Evolutionary conservation across 495 filamentous ascomycete species (phyloP), one percentile per base, ranked within the genome.

Genomic region (Penicillium roqueforti): DNA sequence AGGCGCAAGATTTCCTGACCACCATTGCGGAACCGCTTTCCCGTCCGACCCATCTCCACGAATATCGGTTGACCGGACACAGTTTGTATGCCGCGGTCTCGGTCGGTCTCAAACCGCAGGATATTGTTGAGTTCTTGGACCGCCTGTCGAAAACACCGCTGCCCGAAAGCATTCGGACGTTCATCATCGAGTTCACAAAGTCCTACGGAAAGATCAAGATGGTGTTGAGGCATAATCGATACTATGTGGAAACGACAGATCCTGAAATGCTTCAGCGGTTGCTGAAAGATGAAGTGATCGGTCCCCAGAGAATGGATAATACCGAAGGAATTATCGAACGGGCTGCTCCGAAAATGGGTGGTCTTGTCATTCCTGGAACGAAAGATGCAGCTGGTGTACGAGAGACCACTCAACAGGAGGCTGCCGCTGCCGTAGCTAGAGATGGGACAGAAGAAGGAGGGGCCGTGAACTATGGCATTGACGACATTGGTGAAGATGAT

Each of bases 161-260:
- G 7, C 90, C 92, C 0, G 79, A 86, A 1, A 78, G 81, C n/a
- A 89, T 97, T 44, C 80, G 81, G 51, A 71, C 77, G 13, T 96
- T 90, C 65, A 93, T 99, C 61, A 76, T 83, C 54, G 83, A 85
- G 36, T 91, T 88, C 62, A 96, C 92, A 6, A 84, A 87, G 52
- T 91, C 87, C 20, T 97, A 92, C 67, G 93, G 93, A 36, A 97
- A 97, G 69, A 90, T 96, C 34, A 93, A 96, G 71, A 81, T 97
- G 34, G 93, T 97, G 20, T 71, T 97, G 53, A 95, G 96, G 67
- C 85, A 96, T 62, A 97, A 92, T 57, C 85, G 85, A 52, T 96
- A 93, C 69, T 97, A 87, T 65, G 83, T 97, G 55, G 93, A 99
- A 72, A 96, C 88, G 57, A 81, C 85, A 5, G 92, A 97, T 64